Conservation (phyloP, 2,329 filamentous ascomycete species). For the Pseudocercospora fuligena region DNA sequence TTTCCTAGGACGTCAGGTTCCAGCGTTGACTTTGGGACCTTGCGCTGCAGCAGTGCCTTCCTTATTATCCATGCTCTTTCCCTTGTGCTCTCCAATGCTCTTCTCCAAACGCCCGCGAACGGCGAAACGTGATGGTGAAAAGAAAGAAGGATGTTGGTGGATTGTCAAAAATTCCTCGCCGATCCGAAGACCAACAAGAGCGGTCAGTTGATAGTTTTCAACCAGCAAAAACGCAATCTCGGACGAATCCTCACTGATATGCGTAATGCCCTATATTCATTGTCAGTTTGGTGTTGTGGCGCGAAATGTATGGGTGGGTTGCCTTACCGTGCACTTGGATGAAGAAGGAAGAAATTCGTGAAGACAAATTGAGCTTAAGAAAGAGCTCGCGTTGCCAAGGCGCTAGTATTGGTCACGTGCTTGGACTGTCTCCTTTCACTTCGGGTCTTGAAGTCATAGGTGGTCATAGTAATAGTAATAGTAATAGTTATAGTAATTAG, state of each 20-base stretch:
- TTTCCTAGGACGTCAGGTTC: too few relatives aligned
- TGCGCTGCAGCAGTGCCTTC: neutral
- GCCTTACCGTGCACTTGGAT: neutral
- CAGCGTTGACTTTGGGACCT: neutral
- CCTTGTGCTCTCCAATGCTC: neutral
- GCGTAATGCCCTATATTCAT: constrained; percentile 69
- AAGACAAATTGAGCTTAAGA: neutral
- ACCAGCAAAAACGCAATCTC: constrained; percentile 89
- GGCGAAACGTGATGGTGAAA: constrained; percentile 31
- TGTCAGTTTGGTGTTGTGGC: neutral
- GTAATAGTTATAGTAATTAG: too few relatives aligned
- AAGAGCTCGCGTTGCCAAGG: neutral
- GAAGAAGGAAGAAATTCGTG: neutral
- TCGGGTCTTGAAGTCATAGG: neutral
- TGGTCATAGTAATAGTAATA: too few relatives aligned
- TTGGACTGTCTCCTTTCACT: neutral
- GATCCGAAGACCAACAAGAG: constrained; percentile 72
- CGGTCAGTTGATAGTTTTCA: constrained; percentile 82
- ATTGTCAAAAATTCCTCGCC: constrained; percentile 78
- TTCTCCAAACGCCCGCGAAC: constrained; percentile 27
- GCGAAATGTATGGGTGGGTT: neutral
- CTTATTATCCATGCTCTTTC: neutral
- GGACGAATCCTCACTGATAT: constrained; percentile 86
- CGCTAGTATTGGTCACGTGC: neutral
- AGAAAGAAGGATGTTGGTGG: constrained; percentile 14